Base-by-base conservation (phyloP, 2,329 filamentous ascomycete species). In the Trichoderma harzianum region DNA sequence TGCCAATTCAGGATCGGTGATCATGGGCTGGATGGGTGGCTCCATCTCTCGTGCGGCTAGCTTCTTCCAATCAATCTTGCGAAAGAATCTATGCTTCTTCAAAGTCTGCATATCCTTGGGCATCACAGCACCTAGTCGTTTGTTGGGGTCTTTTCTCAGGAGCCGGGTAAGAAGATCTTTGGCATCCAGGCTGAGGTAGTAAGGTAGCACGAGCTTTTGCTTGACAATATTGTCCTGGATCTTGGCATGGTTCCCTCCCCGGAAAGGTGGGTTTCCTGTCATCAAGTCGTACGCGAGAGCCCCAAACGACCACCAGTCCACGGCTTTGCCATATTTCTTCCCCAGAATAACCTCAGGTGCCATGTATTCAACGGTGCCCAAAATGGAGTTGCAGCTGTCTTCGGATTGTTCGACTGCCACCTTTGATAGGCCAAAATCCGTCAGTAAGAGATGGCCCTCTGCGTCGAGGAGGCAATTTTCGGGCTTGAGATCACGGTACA, bases 291-390 rank as follows among this genome's bases (percentile, higher is more conserved):
- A 97, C 39, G 93, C 94, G 60, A 99, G 88, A 3, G 95, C 95
- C 43, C 97, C 96, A 61, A 99, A 91, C 5, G 95, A 97, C 96
- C 96, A 99, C 95, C 95, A 99, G 83, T 99, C 96, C 21, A 98
- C 97, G 1, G 94, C 91, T 81, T 95, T 95, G 78, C 95, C 95
- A 80, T 99, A 99, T 75, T 93, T 91, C 75, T 93, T 91, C 73
- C 94, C 95, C 74, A 91, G 88, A 73, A 99, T 90, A 66, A 99
- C 93, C 83, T 99, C 96, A 1, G 96, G 96, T 0, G 96, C 97
- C 96, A 99, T 99, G 87, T 99, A 99, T 80, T 98, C 96, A 72
- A 98, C 92, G 0, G 96, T 99, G 65, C 96, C 96, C 11, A 98
- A 89, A 75, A 98, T 92, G 55, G 94, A 97, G 82, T 94, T 93